Conservation (phyloP, 768 basidiomycete genomes). For the Lactarius indigo region DNA sequence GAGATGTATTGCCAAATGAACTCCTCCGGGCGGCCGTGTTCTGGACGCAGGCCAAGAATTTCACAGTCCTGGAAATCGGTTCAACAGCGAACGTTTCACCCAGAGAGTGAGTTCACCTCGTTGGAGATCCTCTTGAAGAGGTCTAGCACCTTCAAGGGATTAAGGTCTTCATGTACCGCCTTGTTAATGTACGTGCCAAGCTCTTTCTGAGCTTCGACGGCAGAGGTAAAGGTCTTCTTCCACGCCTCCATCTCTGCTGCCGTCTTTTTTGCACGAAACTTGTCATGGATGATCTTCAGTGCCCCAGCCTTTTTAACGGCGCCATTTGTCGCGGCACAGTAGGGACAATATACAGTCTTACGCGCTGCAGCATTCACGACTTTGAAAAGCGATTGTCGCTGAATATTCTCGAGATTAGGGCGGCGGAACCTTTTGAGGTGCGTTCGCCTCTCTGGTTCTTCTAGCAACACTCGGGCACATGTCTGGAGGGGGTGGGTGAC, state of each 20-base stretch:
- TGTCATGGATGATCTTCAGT: constrained; percentile 96
- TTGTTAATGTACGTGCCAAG: constrained; percentile 80
- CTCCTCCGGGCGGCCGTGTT: constrained; percentile 89
- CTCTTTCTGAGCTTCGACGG: constrained; percentile 85
- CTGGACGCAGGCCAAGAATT: constrained; percentile 84
- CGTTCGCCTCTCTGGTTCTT: constrained; percentile 78
- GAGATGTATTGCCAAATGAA: constrained; percentile 99
- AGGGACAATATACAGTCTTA: constrained; percentile 88
- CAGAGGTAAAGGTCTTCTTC: constrained; percentile 75
- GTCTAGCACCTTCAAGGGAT: constrained; percentile 90
- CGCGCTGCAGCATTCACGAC: constrained; percentile 82
- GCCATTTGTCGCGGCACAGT: constrained; percentile 92
- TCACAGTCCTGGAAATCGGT: constrained; percentile 74
- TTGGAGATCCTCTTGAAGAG: constrained; percentile 90
- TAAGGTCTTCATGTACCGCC: constrained; percentile 88
- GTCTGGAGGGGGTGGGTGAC: constrained; percentile 44
- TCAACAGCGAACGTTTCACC: not conserved
- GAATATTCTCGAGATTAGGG: constrained; percentile 88
- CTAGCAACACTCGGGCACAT: constrained; percentile 87
- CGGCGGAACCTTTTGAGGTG: constrained; percentile 90
- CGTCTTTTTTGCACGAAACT: constrained; percentile 92
- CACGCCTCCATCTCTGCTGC: constrained; percentile 85
- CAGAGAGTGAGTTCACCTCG: constrained; percentile 52
- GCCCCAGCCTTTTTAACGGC: constrained; percentile 94
- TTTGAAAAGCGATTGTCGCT: constrained; percentile 78